These are phyloP conservation scores for Heritiera fomes DNA, from an alignment of 345 rosid genomes.

Conservation along the genomic window DNA sequence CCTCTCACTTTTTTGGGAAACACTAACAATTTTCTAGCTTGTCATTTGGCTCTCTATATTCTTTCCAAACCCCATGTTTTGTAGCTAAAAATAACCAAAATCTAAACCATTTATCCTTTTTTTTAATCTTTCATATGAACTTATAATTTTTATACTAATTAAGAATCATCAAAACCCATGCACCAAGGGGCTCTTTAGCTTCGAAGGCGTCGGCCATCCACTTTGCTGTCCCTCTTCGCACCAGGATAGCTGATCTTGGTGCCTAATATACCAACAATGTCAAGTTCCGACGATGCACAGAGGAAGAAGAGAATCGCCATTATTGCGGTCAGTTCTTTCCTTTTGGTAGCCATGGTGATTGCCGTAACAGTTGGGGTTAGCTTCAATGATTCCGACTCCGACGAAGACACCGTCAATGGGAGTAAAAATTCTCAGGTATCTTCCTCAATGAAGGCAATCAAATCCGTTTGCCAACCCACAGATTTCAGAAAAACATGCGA, in stretches of 20 bases:
- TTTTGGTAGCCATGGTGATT: conserved; percentile 54
- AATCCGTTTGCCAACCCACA: conserved; percentile 65
- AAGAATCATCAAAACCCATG: neutral
- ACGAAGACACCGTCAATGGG: neutral
- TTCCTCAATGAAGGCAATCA: conserved; percentile 58
- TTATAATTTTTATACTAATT: neutral
- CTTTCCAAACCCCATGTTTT: neutral
- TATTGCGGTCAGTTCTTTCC: conserved; percentile 45
- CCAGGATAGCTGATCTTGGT: neutral
- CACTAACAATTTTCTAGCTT: neutral
- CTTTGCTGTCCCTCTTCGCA: neutral
- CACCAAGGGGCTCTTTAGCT: neutral
- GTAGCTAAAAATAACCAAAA: conserved; percentile 8
- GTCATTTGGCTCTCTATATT: neutral
- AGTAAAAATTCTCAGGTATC: conserved; percentile 23
- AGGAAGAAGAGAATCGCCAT: conserved; percentile 46
- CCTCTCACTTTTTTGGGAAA: conserved; percentile 14
- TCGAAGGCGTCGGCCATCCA: conserved; percentile 4
- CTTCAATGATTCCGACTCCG: conserved; percentile 4
- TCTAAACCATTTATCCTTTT: neutral
- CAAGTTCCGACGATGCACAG: conserved; percentile 2
- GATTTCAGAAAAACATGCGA: conserved; percentile 55
- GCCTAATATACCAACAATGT: neutral
- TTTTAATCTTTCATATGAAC: neutral
- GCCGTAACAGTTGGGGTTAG: conserved; percentile 50